Percentiles rank a stretch among this genome's conserved stretches.
Conservation (phyloP, 2,329 filamentous ascomycete genomes). For the Orbilia javanica region DNA sequence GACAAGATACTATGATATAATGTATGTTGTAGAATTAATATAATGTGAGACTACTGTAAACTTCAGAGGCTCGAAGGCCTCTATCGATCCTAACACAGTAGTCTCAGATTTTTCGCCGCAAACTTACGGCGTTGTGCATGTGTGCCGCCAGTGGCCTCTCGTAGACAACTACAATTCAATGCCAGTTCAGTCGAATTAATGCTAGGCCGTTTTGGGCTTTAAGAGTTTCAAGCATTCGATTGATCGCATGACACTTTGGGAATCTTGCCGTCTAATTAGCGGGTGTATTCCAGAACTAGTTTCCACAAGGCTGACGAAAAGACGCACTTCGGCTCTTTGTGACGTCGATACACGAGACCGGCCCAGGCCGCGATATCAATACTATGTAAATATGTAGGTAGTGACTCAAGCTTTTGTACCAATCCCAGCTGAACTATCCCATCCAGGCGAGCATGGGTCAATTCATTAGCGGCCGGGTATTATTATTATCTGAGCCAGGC, state of each 20-base stretch:
- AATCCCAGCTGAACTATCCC: constrained; percentile 11
- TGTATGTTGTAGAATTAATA: too few relatives aligned
- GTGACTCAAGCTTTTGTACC: constrained; percentile 30
- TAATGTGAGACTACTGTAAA: too few relatives aligned
- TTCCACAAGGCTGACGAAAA: constrained; percentile 4
- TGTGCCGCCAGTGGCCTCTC: too few relatives aligned
- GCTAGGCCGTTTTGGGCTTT: not conserved
- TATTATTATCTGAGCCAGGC: not conserved
- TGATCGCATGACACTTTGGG: not conserved
- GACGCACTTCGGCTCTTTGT: not conserved
- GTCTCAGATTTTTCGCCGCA: too few relatives aligned
- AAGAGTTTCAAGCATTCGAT: not conserved
- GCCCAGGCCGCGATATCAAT: too few relatives aligned
- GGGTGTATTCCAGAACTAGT: not conserved
- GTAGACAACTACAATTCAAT: too few relatives aligned
- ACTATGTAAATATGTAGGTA: too few relatives aligned
- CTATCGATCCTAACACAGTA: too few relatives aligned
- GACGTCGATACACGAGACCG: too few relatives aligned
- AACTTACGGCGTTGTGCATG: too few relatives aligned
- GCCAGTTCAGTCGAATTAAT: not conserved
- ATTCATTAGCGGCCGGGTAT: constrained; percentile 13
- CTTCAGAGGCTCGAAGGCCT: too few relatives aligned
- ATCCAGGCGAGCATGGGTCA: not conserved
- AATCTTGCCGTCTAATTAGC: not conserved
- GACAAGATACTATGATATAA: too few relatives aligned